These are phyloP conservation scores for Salix brachista DNA, from an alignment of 345 rosid species.

Conservation along the genomic window DNA sequence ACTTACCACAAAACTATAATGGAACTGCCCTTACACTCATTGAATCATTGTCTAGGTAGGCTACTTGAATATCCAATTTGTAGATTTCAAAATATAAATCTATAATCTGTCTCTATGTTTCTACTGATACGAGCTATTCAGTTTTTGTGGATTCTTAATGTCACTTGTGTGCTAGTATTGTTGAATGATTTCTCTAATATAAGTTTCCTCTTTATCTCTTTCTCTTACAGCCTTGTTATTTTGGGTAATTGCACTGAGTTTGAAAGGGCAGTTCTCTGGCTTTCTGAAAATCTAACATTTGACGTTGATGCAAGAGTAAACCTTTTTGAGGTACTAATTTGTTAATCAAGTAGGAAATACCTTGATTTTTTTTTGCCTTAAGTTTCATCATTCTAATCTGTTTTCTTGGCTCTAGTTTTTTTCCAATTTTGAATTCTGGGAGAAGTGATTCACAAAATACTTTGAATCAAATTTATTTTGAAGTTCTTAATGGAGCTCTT, in stretches of 20 bases:
- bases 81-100: background rate
- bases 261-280: slow-evolving; percentile 77
- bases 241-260: slow-evolving; percentile 85
- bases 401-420: background rate
- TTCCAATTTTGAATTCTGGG: background rate
- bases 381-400: background rate
- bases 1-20: slow-evolving; percentile 72
- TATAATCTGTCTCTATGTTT: background rate
- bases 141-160: background rate
- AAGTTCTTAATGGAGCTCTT: slow-evolving; percentile 25
- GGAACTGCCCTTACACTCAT: slow-evolving; percentile 90
- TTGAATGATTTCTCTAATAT: background rate
- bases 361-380: background rate
- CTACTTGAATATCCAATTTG: background rate
- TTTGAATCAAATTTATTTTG: background rate
- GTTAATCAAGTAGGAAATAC: background rate
- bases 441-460: background rate
- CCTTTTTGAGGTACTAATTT: slow-evolving; percentile 74
- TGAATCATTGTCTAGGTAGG: slow-evolving; percentile 85
- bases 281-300: slow-evolving; percentile 74
- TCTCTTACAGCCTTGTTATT: slow-evolving; percentile 71
- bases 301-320: slow-evolving; percentile 84
- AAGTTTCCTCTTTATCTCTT: background rate
- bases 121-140: background rate
- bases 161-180: no score